Conservation (phyloP, 768 basidiomycete genomes). For the Panaeolus papilionaceus region DNA sequence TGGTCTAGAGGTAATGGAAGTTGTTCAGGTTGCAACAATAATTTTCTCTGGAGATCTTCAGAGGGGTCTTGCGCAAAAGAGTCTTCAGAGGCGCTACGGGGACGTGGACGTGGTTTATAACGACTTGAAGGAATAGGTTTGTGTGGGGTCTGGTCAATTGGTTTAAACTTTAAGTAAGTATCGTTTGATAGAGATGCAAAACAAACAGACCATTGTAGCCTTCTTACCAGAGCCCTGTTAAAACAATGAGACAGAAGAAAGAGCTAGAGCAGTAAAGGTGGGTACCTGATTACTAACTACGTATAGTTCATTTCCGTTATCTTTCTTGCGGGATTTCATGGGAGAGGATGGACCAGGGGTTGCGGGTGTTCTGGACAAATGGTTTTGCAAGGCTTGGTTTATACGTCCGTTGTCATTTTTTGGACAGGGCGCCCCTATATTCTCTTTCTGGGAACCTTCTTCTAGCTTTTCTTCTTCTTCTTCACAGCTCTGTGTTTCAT, state of each 20-base stretch:
- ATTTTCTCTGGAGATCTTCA: constrained; percentile 52
- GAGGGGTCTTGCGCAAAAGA: constrained; percentile 65
- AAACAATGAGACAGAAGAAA: constrained; percentile 4
- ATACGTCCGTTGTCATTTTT: constrained; percentile 26
- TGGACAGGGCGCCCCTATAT: constrained; percentile 34
- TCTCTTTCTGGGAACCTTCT: constrained; percentile 63
- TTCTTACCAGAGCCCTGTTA: constrained; percentile 28
- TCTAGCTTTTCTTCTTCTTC: constrained; percentile 38
- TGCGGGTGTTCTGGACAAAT: background rate
- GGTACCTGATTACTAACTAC: background rate
- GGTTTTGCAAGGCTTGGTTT: constrained; percentile 26
- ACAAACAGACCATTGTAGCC: constrained; percentile 23
- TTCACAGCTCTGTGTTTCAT: constrained; percentile 50
- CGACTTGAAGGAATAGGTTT: constrained; percentile 27
- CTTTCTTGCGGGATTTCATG: background rate
- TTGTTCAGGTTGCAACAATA: constrained; percentile 51
- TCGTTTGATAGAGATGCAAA: constrained; percentile 28
- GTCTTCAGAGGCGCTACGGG: constrained; percentile 53
- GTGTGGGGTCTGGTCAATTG: constrained; percentile 26
- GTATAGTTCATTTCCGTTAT: background rate
- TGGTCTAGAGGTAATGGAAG: constrained; percentile 67
- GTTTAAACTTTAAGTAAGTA: constrained; percentile 20
- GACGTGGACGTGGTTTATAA: constrained; percentile 26
- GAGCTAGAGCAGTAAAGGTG: background rate
- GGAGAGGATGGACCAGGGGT: background rate